phyloP scores from a whole-genome alignment of 768 basidiomycete genomes.

The Serendipita sp. region DNA sequence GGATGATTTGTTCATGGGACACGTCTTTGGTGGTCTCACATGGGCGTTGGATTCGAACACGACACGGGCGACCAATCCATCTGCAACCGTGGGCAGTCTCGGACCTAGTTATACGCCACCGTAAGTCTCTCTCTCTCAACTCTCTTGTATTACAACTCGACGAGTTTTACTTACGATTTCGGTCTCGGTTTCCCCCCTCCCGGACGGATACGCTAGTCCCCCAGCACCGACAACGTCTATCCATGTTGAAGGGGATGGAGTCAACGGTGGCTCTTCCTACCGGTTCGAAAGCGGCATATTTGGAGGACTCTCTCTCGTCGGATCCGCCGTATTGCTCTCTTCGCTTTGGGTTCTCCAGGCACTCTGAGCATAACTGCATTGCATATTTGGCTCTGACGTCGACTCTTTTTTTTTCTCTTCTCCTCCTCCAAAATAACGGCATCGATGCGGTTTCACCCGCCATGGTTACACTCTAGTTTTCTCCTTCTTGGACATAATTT shows the following conservation, averaged over 20 bases:
- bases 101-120: background rate
- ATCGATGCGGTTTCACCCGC: background rate
- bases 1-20: conserved; percentile 52
- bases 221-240: background rate
- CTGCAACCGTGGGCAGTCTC: conserved; percentile 40
- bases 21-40: conserved; percentile 57
- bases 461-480: background rate
- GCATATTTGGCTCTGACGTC: background rate
- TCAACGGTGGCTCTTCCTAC: background rate
- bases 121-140: background rate
- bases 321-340: background rate
- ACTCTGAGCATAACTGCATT: background rate
- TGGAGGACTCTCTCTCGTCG: background rate
- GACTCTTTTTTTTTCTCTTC: background rate
- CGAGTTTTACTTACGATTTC: background rate
- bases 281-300: background rate
- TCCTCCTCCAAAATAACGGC: background rate
- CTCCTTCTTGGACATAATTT: too few relatives aligned
- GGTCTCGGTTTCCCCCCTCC: background rate
- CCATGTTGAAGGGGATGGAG: background rate
- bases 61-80: conserved; percentile 47
- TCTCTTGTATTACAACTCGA: background rate
- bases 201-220: too few relatives aligned
- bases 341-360: background rate
- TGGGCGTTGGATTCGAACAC: conserved; percentile 62